phyloP scores from a whole-genome alignment of 2,329 filamentous ascomycete species.

The Fusarium sp. region DNA sequence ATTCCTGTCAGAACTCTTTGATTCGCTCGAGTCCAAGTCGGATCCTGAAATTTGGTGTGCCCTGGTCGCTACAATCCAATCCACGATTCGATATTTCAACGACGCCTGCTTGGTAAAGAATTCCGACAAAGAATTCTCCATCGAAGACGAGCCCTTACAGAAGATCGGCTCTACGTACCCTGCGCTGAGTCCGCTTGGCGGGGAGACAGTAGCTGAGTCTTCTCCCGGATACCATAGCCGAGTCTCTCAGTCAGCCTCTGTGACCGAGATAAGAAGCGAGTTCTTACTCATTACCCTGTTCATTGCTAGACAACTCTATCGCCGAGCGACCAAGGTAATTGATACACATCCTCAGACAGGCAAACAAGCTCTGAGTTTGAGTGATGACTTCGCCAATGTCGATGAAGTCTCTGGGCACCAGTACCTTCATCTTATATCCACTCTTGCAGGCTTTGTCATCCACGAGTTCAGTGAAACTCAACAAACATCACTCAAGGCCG shows the following conservation, averaged over 20 bases:
- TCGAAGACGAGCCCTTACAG: conserved; percentile 37
- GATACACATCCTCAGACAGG: conserved; percentile 30
- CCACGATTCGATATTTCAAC: conserved; percentile 50
- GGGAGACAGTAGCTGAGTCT: not conserved
- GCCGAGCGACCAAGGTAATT: conserved; percentile 50
- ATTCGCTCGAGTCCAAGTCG: conserved; percentile 48
- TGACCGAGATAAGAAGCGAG: conserved; percentile 48
- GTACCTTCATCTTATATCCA: conserved; percentile 52
- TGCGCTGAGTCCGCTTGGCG: conserved; percentile 37
- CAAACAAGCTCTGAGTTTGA: conserved; percentile 44
- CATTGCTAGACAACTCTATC: conserved; percentile 54
- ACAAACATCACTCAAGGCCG: conserved; percentile 47
- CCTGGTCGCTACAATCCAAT: conserved; percentile 52
- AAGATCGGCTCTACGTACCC: conserved; percentile 45
- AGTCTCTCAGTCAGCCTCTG: conserved; percentile 21
- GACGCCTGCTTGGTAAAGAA: conserved; percentile 52
- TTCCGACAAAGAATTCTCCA: conserved; percentile 30
- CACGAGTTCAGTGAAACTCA: conserved; percentile 52
- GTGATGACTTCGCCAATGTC: conserved; percentile 45
- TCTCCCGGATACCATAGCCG: not conserved
- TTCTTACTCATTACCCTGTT: conserved; percentile 55
- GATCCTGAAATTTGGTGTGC: conserved; percentile 51
- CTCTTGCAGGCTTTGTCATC: conserved; percentile 50
- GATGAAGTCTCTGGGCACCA: conserved; percentile 46
- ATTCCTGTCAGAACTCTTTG: conserved; percentile 50